Conservation (phyloP, 768 basidiomycete species). For the Nidularia sp. region DNA sequence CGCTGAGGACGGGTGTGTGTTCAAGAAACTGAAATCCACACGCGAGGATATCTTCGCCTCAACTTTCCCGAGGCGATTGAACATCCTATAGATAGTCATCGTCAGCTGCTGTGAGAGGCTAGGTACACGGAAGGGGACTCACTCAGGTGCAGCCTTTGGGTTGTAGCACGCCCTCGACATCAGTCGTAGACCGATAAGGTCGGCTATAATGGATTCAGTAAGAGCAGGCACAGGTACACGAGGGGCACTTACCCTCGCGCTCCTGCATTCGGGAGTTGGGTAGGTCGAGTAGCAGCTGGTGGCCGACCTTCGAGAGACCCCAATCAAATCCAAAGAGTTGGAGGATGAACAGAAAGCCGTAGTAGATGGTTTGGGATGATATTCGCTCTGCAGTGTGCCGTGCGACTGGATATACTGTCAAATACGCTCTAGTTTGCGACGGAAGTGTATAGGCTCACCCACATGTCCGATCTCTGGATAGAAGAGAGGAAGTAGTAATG, state of each 20-base stretch:
- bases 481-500: neutral
- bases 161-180: constrained; percentile 86
- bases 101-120: neutral
- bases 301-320: constrained; percentile 19
- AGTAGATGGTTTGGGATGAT: constrained; percentile 37
- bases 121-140: constrained; percentile 13
- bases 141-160: constrained; percentile 74
- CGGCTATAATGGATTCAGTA: constrained; percentile 44
- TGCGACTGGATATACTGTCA: constrained; percentile 22
- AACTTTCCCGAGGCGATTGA: constrained; percentile 55
- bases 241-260: constrained; percentile 54
- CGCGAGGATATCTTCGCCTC: constrained; percentile 37
- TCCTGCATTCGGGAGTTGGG: constrained; percentile 85
- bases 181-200: constrained; percentile 78
- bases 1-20: constrained; percentile 76
- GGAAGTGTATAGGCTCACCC: constrained; percentile 30
- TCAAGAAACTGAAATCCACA: constrained; percentile 51
- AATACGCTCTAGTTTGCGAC: neutral
- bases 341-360: constrained; percentile 30
- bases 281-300: constrained; percentile 56
- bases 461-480: constrained; percentile 74
- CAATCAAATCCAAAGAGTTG: too few species aligned
- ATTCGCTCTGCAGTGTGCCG: constrained; percentile 51
- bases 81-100: constrained; percentile 46
- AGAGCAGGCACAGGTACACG: neutral